Evolutionary conservation across 2,329 filamentous ascomycete species (phyloP), one percentile per base, ranked within the genome.

Genomic region (Niveomyces coronatus): DNA sequence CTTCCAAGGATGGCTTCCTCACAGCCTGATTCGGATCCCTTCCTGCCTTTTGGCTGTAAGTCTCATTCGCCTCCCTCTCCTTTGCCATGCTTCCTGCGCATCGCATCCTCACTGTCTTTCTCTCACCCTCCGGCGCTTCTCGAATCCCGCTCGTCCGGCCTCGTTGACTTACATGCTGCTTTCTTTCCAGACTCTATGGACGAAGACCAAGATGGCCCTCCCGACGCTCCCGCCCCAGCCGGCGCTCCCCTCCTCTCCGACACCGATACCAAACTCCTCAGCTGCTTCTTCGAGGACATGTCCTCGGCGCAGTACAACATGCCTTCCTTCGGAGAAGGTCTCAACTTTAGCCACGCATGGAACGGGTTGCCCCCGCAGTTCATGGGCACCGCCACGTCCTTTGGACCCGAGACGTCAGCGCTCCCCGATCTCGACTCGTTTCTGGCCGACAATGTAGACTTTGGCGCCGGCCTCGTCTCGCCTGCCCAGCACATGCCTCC

Each of bases 31-130:
- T 53, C 69, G 50, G 66, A 74, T 50, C 61, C 67, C 40, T 65
- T 71, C 46, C 62, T 73, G 53, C 73, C 75, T 26, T 83, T 83
- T 68, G 79, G 79, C 52, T 83, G 79, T 83, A 68, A 49, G 78
- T 71, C 32, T 36, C 14, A 33, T 14, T 30, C 31, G 18, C 34
- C 23, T 38, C 30, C 40, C 45, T 20, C 41, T n/a, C n/a, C n/a
- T n/a, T n/a, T n/a, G n/a, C n/a, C n/a, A n/a, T n/a, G n/a, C n/a
- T 48, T 28, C 41, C 6, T 28, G 31, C 18, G 26, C 24, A 31
- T 54, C 3, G 15, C 15, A 16, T 27, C 14, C 2, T 16, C 9
- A 15, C n/a, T 31, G 6, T 16, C 1, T 11, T 16, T 19, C 8
- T 9, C 4, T 23, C 35, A 18, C 9, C 26, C 31, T 26, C 16